Base-by-base conservation (phyloP, 2,329 filamentous ascomycete genomes). In the Penicillium sp. region DNA sequence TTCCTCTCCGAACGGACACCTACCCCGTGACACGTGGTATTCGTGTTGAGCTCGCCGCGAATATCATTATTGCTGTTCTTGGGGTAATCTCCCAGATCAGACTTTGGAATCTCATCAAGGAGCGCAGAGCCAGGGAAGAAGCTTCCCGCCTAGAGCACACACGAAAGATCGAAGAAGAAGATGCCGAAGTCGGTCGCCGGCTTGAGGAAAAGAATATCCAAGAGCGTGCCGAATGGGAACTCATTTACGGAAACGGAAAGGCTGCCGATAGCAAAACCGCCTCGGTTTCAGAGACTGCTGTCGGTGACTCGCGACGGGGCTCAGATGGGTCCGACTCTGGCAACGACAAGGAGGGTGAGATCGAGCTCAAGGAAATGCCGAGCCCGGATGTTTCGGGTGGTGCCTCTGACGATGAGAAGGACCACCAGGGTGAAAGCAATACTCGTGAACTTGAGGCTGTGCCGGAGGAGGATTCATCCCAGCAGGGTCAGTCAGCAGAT, bases 21-120 rank as follows among this genome's bases (percentile, higher is more conserved):
- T 97, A 96, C 71, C 93, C 93, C 0, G 78, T 96, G 13, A 97
- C 91, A 0, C 89, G 87, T 66, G 91, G 90, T 2, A 94, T 97
- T 56, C 86, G 86, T 40, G 93, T 94, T 15, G 93, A 97, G 72
- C 84, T 91, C 31, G 92, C 91, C 0, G 84, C 85, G 1, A 89
- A 89, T 25, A 77, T 96, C 52, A 83, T 97, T 29, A 79, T 96
- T 21, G 88, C 84, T 58, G 73, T 91, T 10, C 79, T 90, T 19
- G 92, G 93, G 2, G 79, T 96, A 25, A 82, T 96, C 43, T 95
- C 91, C 0, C 93, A 97, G 72, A 80, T 94, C 65, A 90, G 88
- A 67, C 78, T 97, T 15, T 97, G 92, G 92, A 91, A 86, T 61
- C 80, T 96, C 8, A 85, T 96, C 59, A 85, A 81, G 60, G 78